phyloP scores from a whole-genome alignment of 2,329 filamentous ascomycete genomes.

The Epichloe gansuensis region DNA sequence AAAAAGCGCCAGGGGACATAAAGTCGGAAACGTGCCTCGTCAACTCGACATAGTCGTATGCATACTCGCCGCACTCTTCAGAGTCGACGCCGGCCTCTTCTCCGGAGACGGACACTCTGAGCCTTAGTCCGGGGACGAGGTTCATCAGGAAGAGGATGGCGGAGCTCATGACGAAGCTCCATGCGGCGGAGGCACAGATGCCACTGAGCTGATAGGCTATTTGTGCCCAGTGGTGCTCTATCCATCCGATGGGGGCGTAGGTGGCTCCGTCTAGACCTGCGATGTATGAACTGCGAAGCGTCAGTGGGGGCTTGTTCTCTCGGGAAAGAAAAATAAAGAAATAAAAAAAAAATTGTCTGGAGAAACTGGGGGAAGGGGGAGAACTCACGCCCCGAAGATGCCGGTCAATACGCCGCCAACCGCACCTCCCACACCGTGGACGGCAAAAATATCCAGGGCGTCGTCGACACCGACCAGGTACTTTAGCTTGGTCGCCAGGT shows the following conservation, averaged over 20 bases:
- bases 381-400: constrained; percentile 56
- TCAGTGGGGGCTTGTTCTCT: constrained; percentile 8
- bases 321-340: neutral
- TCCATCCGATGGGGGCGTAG: constrained; percentile 50
- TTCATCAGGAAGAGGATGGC: constrained; percentile 61
- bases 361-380: no score
- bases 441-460: constrained; percentile 81
- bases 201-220: constrained; percentile 61
- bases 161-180: constrained; percentile 56
- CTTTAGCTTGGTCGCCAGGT: constrained; percentile 79
- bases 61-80: constrained; percentile 69
- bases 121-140: constrained; percentile 56
- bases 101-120: constrained; percentile 54
- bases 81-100: constrained; percentile 62
- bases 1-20: constrained; percentile 10
- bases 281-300: constrained; percentile 46
- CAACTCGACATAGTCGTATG: constrained; percentile 71
- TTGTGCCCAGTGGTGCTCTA: constrained; percentile 59
- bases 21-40: constrained; percentile 46
- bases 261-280: constrained; percentile 59
- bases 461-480: constrained; percentile 67
- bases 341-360: neutral
- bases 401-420: constrained; percentile 69
- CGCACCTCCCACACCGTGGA: constrained; percentile 77
- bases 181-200: constrained; percentile 50